Percentiles rank a stretch among this genome's conserved stretches.
Conservation (phyloP, 139 green algal species). For the Chlamydomonas sp. region DNA sequence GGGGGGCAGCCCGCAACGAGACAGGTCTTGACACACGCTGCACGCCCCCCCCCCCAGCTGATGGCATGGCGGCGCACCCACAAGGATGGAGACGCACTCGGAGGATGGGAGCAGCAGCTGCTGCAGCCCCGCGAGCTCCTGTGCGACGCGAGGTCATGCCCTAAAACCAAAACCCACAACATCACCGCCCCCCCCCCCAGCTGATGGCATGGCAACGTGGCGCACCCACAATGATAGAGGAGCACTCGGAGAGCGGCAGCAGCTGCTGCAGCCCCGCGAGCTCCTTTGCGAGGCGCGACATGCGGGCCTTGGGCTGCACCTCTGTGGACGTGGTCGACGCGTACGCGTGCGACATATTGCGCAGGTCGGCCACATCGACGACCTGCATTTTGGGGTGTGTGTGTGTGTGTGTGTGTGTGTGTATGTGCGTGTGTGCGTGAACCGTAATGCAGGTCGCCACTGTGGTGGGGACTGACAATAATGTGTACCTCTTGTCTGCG, state of each 20-base stretch:
- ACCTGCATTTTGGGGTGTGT: slow-evolving; percentile 1
- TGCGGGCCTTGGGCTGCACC: slow-evolving; percentile 12
- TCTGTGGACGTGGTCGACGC: not conserved
- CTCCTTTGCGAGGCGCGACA: slow-evolving; percentile 28
- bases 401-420: too few relatives aligned
- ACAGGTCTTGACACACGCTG: too few relatives aligned
- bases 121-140: slow-evolving; percentile 52
- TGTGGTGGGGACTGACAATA: too few relatives aligned
- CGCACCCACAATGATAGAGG: slow-evolving; percentile 58
- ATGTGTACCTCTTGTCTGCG: too few relatives aligned
- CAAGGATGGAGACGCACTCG: slow-evolving; percentile 56
- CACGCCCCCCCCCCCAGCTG: too few relatives aligned
- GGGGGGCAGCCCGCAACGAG: too few relatives aligned
- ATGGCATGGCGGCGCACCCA: slow-evolving; percentile 47
- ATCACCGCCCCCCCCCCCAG: too few relatives aligned
- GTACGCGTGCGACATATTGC: not conserved
- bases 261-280: slow-evolving; percentile 49
- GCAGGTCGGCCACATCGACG: not conserved
- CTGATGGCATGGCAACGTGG: too few relatives aligned
- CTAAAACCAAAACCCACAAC: too few relatives aligned
- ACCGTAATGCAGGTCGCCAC: too few relatives aligned
- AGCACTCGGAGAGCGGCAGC: slow-evolving; percentile 49
- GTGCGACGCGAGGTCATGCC: not conserved
- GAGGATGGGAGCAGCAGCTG: slow-evolving; percentile 54
- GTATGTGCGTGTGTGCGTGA: too few relatives aligned